Conservation (phyloP, 78 protist genomes). For the Dictyostelium brefeldianum region DNA sequence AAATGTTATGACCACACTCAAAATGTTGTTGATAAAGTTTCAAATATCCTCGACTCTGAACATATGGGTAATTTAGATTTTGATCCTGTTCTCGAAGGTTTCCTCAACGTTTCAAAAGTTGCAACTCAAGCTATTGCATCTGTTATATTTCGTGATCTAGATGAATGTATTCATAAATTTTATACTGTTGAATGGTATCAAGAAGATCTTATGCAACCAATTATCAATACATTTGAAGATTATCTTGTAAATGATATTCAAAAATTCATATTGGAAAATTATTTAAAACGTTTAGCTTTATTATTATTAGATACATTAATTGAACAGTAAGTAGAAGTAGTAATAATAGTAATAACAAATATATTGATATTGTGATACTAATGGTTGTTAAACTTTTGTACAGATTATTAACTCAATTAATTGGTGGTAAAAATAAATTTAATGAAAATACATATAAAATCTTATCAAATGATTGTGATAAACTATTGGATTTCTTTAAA, state of each 20-base stretch:
- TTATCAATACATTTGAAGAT: conserved; percentile 65
- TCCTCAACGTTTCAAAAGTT: conserved; percentile 44
- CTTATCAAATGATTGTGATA: conserved; percentile 53
- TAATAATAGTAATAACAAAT: background rate
- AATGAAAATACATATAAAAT: conserved; percentile 26
- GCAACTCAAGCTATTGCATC: conserved; percentile 11
- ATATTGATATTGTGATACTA: background rate
- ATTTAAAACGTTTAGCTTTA: conserved; percentile 60
- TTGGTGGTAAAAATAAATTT: conserved; percentile 61
- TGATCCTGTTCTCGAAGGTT: conserved; percentile 70
- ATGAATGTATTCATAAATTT: conserved; percentile 47
- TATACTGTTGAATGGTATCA: conserved; percentile 34
- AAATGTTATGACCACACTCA: conserved; percentile 41
- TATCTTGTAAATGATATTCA: conserved; percentile 64
- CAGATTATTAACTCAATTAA: conserved; percentile 38
- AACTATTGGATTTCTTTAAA: conserved; percentile 63
- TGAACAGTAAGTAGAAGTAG: conserved; percentile 37
- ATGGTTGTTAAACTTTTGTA: background rate
- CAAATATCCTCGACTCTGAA: conserved; percentile 34
- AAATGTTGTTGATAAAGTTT: conserved; percentile 47
- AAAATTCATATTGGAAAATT: conserved; percentile 53
- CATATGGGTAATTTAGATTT: conserved; percentile 48
- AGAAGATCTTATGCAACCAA: conserved; percentile 62
- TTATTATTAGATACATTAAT: conserved; percentile 67
- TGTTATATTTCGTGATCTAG: conserved; percentile 63